Base-by-base conservation (phyloP, 768 basidiomycete species). In the Hygrophoropsis aurantiaca region DNA sequence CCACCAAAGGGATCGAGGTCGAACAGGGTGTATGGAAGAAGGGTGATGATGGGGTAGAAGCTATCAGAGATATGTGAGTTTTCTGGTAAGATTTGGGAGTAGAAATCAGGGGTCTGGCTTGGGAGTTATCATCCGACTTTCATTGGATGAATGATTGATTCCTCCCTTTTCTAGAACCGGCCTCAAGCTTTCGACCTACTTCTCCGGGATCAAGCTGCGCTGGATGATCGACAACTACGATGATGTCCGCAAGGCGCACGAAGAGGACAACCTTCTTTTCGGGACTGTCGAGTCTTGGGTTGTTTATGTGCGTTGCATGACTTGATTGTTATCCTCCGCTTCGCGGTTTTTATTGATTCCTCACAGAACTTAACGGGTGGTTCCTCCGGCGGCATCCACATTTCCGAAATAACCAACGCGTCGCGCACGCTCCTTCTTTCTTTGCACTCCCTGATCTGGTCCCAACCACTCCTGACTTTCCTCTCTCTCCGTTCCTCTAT, bases 231-330 rank as follows among this genome's bases (percentile, higher is more conserved):
- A 95, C 64, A 83, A 97, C 61, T 69, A 86, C 59, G 74, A 78
- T 3, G 80, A 83, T 24, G 92, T 98, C 45, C 67, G 75, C 26
- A 74, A 79, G 35, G 94, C 97, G 0, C 85, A 94, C 60, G 82
- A 87, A 32, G 69, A 79, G 30, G 91, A 92, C 65, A 79, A 90
- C 50, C 77, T 98, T 11, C 71, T 85, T 18, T 94, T 97, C 59
- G 97, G 97, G 19, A 99, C 97, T 2, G 86, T 99, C 43, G 97
- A 99, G 67, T 93, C 91, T 24, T 99, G 95, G 95, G 79, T 99
- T 38, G 80, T 84, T 57, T 97, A 93, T 66, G 92, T 94, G 60
- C 44, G 74, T 57, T 5, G 60, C 15, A 40, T 49, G 32, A 40
- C 33, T 40, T n/a, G n/a, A n/a, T n/a, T n/a, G n/a, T n/a, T n/a